Percentiles rank a stretch among this genome's conserved stretches.
Conservation (phyloP, 352 stramenopile species). For the Phytophthora fragariae region DNA sequence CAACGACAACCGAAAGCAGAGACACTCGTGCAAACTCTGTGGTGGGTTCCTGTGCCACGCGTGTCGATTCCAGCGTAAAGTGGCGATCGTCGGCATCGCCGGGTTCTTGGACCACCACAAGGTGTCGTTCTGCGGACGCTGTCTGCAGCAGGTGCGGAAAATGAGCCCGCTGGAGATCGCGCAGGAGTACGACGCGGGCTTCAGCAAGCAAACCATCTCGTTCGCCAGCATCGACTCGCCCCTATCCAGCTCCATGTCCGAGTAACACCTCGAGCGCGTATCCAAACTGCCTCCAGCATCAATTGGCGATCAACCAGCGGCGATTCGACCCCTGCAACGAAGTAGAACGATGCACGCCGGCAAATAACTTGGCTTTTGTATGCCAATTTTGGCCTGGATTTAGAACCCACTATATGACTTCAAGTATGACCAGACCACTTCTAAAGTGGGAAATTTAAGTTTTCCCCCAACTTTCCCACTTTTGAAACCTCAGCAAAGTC, state of each 20-base stretch:
- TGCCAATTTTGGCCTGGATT: too few relatives aligned
- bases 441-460: too few relatives aligned
- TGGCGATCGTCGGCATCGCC: slow-evolving; percentile 33
- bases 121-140: slow-evolving; percentile 36
- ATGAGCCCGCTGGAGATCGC: slow-evolving; percentile 29
- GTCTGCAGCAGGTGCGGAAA: slow-evolving; percentile 23
- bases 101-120: slow-evolving; percentile 35
- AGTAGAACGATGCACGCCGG: background rate
- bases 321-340: background rate
- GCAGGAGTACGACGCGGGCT: slow-evolving; percentile 16
- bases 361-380: too few relatives aligned
- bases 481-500: too few relatives aligned
- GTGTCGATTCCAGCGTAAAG: slow-evolving; percentile 43
- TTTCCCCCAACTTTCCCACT: too few relatives aligned
- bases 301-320: background rate
- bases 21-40: slow-evolving; percentile 43
- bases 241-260: slow-evolving; percentile 16
- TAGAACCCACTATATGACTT: too few relatives aligned
- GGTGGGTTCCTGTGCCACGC: slow-evolving; percentile 39
- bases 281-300: background rate
- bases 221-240: slow-evolving; percentile 19
- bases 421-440: too few relatives aligned
- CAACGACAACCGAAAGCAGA: background rate
- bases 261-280: background rate
- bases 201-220: slow-evolving; percentile 20